Base-by-base conservation (phyloP, 768 basidiomycete species). In the Russula brevipes region DNA sequence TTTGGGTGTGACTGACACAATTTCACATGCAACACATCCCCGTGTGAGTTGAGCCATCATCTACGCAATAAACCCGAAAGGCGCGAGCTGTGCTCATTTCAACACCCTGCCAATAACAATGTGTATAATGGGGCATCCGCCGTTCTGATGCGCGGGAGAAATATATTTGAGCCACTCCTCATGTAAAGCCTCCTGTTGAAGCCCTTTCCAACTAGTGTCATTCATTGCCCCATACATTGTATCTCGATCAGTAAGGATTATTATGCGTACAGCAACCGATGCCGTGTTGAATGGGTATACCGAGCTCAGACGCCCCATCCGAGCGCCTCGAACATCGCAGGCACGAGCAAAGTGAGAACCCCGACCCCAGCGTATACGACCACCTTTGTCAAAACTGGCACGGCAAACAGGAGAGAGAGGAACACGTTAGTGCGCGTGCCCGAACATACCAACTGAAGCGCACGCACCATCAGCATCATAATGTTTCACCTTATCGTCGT, bases 311-410 rank as follows among this genome's bases (percentile, higher is more conserved):
- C 78, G 30, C 89, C 89, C 85, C 85, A 88, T 1, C 85, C 88
- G 7, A 89, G 67, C 2, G 82, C 56, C 67, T 88, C 84, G 68
- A 91, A 93, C 68, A 84, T 72, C 12, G 86, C 75, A 0, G 92
- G 92, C 38, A 87, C 76, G 0, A 77, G 73, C 66, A 88, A 85
- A 14, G 77, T 73, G 11, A 94, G 70, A 12, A 88, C 73, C 0
- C 83, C 92, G 63, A 98, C 96, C 0, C 95, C 94, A 55, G 82
- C 80, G 72, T 98, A 96, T 5, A 95, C 94, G 49, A 92, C 84
- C 12, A 94, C 85, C 76, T 94, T 95, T 33, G 93, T 94, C 65
- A 94, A 74, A 8, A 94, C 92, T 93, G 44, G 24, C 24, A 24
- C 24, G 24, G 24, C 24, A 19, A 41, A 36, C 1, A 19, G 36